These are phyloP conservation scores for Suillus decipiens DNA, from an alignment of 768 basidiomycete genomes.

Conservation along the genomic window DNA sequence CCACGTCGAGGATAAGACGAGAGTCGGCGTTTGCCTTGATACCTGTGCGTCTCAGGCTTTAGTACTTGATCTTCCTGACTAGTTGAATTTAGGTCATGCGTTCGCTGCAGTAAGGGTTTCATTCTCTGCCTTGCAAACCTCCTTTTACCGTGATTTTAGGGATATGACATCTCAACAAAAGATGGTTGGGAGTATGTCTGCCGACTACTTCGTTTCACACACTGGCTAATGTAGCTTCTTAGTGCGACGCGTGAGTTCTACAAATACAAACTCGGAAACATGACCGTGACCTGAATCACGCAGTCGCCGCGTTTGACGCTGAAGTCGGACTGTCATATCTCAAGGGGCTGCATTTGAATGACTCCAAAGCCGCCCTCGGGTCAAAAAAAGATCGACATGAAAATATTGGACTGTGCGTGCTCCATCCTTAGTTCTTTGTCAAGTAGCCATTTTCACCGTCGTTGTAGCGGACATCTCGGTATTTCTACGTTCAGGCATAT, in stretches of 20 bases:
- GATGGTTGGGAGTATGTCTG: constrained; percentile 68
- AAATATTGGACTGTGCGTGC: constrained; percentile 77
- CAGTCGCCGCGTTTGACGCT: constrained; percentile 67
- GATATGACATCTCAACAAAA: constrained; percentile 77
- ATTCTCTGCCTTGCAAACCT: neutral
- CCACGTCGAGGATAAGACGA: constrained; percentile 66
- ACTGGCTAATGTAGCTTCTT: neutral
- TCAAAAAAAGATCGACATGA: constrained; percentile 81
- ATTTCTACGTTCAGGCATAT: constrained; percentile 64
- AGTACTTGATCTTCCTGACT: neutral
- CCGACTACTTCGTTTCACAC: neutral
- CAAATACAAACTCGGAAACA: neutral
- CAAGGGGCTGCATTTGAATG: constrained; percentile 84
- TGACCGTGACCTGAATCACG: neutral
- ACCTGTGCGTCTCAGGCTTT: constrained; percentile 54
- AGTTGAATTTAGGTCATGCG: constrained; percentile 57
- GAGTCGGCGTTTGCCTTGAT: constrained; percentile 84
- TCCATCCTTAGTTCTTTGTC: neutral
- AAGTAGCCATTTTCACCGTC: neutral
- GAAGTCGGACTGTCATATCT: constrained; percentile 73
- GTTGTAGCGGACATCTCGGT: constrained; percentile 63
- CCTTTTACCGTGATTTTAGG: constrained; percentile 40
- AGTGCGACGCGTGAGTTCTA: constrained; percentile 30
- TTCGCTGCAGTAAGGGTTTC: constrained; percentile 66
- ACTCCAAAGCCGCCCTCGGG: constrained; percentile 65